Percentiles rank a stretch among this genome's conserved stretches.
Conservation (phyloP, 192 early-diverging fungal species). For the Coemansia sp. region DNA sequence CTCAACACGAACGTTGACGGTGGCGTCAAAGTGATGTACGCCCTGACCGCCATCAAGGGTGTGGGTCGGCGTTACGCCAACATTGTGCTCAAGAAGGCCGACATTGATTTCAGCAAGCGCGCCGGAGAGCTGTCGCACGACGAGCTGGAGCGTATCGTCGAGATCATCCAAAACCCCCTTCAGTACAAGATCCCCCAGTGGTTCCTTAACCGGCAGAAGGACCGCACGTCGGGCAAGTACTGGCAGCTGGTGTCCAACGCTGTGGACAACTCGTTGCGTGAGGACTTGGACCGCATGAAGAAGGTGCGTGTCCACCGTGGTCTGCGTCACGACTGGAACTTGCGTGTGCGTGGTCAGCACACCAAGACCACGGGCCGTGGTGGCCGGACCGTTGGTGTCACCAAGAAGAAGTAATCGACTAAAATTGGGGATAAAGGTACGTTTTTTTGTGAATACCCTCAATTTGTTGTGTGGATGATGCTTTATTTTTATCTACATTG, state of each 20-base stretch:
- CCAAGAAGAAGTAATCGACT: slow-evolving; percentile 89
- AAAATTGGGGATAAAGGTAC: slow-evolving; percentile 31
- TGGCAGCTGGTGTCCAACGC: slow-evolving; percentile 92
- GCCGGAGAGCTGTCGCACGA: slow-evolving; percentile 97
- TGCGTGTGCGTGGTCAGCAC: slow-evolving; percentile 99
- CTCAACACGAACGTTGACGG: slow-evolving; percentile 99
- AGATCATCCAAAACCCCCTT: slow-evolving; percentile 98
- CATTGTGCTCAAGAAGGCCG: slow-evolving; percentile 99
- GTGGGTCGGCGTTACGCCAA: slow-evolving; percentile 98
- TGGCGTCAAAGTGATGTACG: slow-evolving; percentile 92
- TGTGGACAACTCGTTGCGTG: slow-evolving; percentile 95
- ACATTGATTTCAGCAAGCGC: slow-evolving; percentile 95
- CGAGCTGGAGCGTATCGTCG: slow-evolving; percentile 97
- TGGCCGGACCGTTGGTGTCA: slow-evolving; percentile 94
- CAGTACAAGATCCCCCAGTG: slow-evolving; percentile 99
- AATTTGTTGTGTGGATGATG: too few species aligned
- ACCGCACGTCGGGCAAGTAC: slow-evolving; percentile 93
- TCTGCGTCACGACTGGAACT: slow-evolving; percentile 97
- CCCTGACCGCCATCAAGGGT: slow-evolving; percentile 97
- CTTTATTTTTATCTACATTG: too few species aligned
- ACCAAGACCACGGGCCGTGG: slow-evolving; percentile 99
- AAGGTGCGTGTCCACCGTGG: slow-evolving; percentile 99
- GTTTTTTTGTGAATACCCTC: too few species aligned
- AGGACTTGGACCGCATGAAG: slow-evolving; percentile 98
- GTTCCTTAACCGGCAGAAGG: slow-evolving; percentile 99